phyloP scores from a whole-genome alignment of 768 basidiomycete species.

The Suillus plorans region DNA sequence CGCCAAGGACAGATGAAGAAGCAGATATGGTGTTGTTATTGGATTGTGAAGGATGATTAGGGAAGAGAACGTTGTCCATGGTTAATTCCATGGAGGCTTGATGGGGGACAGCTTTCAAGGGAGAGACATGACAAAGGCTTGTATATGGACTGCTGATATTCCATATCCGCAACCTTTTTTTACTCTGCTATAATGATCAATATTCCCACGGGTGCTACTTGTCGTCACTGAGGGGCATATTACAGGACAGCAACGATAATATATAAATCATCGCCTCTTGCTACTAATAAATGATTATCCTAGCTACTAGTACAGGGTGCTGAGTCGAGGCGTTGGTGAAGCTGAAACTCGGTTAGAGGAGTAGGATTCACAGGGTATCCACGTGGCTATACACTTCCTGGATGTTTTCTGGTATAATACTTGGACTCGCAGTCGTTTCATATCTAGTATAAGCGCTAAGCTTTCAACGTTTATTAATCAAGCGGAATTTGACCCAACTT shows the following conservation, averaged over 20 bases:
- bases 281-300: no score
- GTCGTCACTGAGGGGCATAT: conserved; percentile 13
- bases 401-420: no score
- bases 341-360: neutral
- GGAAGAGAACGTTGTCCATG: conserved; percentile 27
- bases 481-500: no score
- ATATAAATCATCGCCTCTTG: neutral
- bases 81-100: conserved; percentile 24
- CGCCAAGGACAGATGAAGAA: conserved; percentile 10
- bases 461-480: no score
- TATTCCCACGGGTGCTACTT: conserved; percentile 28
- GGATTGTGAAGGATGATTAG: conserved; percentile 14
- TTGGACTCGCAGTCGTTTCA: no score
- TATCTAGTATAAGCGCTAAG: no score
- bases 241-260: neutral
- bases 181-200: conserved; percentile 28
- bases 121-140: conserved; percentile 39
- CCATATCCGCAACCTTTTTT: conserved; percentile 38
- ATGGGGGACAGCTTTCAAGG: conserved; percentile 28
- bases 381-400: conserved; percentile 5
- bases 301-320: no score
- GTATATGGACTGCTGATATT: conserved; percentile 40
- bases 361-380: neutral
- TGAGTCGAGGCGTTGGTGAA: no score
- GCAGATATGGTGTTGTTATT: conserved; percentile 10